Conservation (phyloP, 2,329 filamentous ascomycete species). For the Aspergillus japonicus region DNA sequence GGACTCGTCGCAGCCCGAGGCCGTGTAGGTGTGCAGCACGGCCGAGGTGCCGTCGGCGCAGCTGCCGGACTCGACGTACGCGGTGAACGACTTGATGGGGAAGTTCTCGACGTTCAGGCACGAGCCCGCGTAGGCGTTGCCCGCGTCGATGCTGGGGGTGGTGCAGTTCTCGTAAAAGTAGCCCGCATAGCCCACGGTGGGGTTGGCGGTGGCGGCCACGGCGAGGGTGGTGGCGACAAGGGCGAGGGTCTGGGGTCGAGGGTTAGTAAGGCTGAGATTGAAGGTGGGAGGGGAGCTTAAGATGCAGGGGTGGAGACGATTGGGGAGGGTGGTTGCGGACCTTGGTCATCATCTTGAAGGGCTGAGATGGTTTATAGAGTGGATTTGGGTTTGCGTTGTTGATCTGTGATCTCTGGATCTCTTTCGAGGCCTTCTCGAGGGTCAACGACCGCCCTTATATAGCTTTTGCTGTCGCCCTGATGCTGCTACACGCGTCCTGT, state of each 20-base stretch:
- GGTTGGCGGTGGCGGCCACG: background rate
- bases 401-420: background rate
- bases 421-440: background rate
- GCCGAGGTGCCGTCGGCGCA: constrained; percentile 15
- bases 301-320: background rate
- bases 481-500: background rate
- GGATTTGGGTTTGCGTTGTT: background rate
- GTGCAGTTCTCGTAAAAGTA: constrained; percentile 4
- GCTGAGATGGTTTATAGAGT: background rate
- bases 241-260: background rate
- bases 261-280: background rate
- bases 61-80: constrained; percentile 14
- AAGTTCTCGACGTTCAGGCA: constrained; percentile 19
- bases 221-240: background rate
- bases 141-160: constrained; percentile 4
- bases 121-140: constrained; percentile 10
- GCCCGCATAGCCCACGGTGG: background rate
- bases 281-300: background rate
- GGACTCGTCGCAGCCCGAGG: background rate
- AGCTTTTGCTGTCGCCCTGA: background rate
- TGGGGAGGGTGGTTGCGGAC: background rate
- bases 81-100: constrained; percentile 18
- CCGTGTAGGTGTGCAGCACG: background rate
- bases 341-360: background rate
- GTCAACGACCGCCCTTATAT: background rate